Percentiles rank a stretch among this genome's conserved stretches.
Evolutionary conservation across 768 basidiomycete species (phyloP).

Genomic region (Termitomyces sp.): DNA sequence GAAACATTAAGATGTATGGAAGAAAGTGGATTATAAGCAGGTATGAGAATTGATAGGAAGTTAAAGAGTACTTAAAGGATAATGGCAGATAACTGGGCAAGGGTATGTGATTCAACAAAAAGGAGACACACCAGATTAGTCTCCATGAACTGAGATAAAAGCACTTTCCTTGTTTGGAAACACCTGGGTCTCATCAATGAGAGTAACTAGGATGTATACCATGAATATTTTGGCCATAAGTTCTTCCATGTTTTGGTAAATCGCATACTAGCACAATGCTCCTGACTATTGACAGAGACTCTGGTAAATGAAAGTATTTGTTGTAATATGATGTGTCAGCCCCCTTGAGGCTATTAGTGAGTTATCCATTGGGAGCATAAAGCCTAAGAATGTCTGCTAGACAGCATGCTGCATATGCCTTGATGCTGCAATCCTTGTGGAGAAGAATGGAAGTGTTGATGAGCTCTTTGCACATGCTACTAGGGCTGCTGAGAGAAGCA

Average conservation of each 20-base stretch:
- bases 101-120: neutral
- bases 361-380: conserved; percentile 94
- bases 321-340: conserved; percentile 82
- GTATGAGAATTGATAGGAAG: neutral
- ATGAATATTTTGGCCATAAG: conserved; percentile 83
- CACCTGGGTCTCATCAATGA: conserved; percentile 82
- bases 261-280: conserved; percentile 93
- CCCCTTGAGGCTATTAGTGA: conserved; percentile 69
- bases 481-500: conserved; percentile 59
- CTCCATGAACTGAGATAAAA: conserved; percentile 85
- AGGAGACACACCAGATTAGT: conserved; percentile 58
- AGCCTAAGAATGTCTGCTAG: conserved; percentile 90
- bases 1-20: neutral
- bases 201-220: conserved; percentile 84
- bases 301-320: conserved; percentile 93
- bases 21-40: conserved; percentile 1
- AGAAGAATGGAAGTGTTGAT: conserved; percentile 76
- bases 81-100: neutral
- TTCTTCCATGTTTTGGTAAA: conserved; percentile 80
- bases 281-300: conserved; percentile 91
- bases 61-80: neutral
- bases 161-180: conserved; percentile 75
- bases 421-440: conserved; percentile 95
- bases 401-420: conserved; percentile 92
- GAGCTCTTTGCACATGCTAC: conserved; percentile 78